Evolutionary conservation across 306 rosid species (phyloP), one percentile per base, ranked within the genome.

Genomic region (Elaeagnus macrophylla): DNA sequence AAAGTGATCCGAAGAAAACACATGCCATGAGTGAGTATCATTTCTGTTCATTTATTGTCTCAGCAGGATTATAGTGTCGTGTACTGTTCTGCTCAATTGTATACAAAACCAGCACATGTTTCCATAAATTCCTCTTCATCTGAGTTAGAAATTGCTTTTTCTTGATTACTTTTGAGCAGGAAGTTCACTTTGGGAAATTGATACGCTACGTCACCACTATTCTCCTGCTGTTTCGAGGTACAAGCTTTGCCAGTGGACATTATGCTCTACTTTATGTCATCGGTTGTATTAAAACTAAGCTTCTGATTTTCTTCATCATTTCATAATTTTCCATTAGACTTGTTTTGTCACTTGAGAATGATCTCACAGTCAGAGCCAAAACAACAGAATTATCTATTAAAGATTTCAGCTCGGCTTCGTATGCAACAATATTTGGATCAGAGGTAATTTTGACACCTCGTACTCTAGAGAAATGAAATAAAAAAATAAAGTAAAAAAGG

Each of bases 101-200:
- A 49, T 44, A 13, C 5, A 6, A 20, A 8, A 41, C 11, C 41
- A 41, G 47, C 46, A 17, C 60, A 48, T 14, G 42, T 38, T 8
- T 13, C 17, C 8, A 45, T 14, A n/a, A 13, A 42, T 50, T 19
- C 41, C 67, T 9, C 69, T 55, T 13, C 48, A 20, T 6, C 52
- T 53, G 7, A 25, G 17, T 12, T 40, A 44, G 51, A 49, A 38
- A 53, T 56, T 52, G 42, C 62, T 38, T 63, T 52, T 5, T 56
- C 39, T 64, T 80, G 67, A 72, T 69, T 44, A 70, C 25, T 43
- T 67, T 83, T 65, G 61, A 46, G 48, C 93, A 87, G 99, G 83
- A 69, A 87, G 96, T 69, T 91, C 99, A 51, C 94, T 91, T 48
- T 87, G 99, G 96, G 99, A 91, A 80, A 79, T 84, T 38, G 96